Base-by-base conservation (phyloP, 2,329 filamentous ascomycete species). In the Truncatella angustata region DNA sequence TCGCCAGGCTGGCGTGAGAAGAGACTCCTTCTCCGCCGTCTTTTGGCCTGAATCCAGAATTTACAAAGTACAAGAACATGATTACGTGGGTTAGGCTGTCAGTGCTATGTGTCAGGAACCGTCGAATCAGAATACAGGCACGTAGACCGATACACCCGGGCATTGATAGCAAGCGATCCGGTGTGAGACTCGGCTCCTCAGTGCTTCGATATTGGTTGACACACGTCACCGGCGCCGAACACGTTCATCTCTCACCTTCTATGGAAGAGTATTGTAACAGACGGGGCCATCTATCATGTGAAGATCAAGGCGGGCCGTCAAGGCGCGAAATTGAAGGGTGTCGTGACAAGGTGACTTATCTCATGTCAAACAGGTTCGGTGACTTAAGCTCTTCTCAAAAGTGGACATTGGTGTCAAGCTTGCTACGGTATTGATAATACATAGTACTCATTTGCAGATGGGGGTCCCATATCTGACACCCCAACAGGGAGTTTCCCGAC, bases 131-230 rank as follows among this genome's bases (percentile, higher is more conserved):
- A 21, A 32, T n/a, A 14, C 28, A 23, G 20, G 45, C 45, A 36
- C 21, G 30, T 20, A 21, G 45, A 48, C 45, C 45, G 45, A 48
- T 48, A 45, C 24, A 45, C 24, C 26, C 43, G 43, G 32, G 16
- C 42, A 43, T 24, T 18, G 46, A 42, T 45, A 34, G 35, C 51
- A 53, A 49, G 49, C 51, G 46, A 53, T 28, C 51, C 51, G 51
- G 51, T 53, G 51, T 53, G 51, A 53, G 51, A 53, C 49, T 52
- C 24, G 28, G 49, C 24, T 53, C 35, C 42, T 10, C 21, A 49
- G 51, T 43, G 30, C 43, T 45, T 21, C 39, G n/a, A 23, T 14
- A 43, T 43, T 43, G 39, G 44, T 35, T 26, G 39, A 42, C 28
- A 53, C 51, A 53, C 51, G 51, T 53, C 51, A 53, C 45, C n/a